Base-by-base conservation (phyloP, 2,329 filamentous ascomycete species). In the Calonectria honghensis region DNA sequence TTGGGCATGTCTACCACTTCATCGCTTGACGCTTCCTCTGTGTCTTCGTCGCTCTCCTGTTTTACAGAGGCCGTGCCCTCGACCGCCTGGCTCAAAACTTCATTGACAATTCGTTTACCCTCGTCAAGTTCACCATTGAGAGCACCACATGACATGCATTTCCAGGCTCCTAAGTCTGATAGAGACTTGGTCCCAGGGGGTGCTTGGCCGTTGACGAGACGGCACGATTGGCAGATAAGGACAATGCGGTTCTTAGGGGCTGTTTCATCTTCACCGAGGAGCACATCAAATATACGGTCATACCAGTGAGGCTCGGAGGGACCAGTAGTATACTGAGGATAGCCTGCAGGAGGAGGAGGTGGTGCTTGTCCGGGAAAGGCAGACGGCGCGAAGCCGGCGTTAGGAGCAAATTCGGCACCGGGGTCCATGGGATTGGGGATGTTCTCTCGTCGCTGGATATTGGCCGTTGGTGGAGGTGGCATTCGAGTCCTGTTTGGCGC, bases 181-280 rank as follows among this genome's bases (percentile, higher is more conserved):
- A 96, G 86, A 0, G 89, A 91, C 79, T 92, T 94, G 0, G 94
- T 93, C 1, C 97, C 97, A 0, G 97, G 96, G 2, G 97, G 96
- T 4, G 97, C 97, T 83, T 98, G 97, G 0, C 97, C 97, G 83
- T 99, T 99, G 63, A 99, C 96, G 1, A 98, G 90, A 37, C 95
- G 90, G 84, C 97, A 99, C 50, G 90, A 89, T 39, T 88, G 85
- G 85, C 97, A 99, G 70, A 99, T 95, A 77, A 99, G 88, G 10
- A 93, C 96, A 73, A 98, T 92, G 24, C 97, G 93, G 84, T 98
- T 98, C 87, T 96, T 97, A 3, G 96, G 92, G 16, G 94, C 93
- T 6, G 95, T 97, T 85, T 99, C 97, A 81, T 99, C 97, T 82
- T 99, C 97, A 65, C 97, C 97, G 0, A 99, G 90, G 32, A 99